Evolutionary conservation across 2,329 filamentous ascomycete genomes (phyloP).

Genomic region (Fusarium sp.): DNA sequence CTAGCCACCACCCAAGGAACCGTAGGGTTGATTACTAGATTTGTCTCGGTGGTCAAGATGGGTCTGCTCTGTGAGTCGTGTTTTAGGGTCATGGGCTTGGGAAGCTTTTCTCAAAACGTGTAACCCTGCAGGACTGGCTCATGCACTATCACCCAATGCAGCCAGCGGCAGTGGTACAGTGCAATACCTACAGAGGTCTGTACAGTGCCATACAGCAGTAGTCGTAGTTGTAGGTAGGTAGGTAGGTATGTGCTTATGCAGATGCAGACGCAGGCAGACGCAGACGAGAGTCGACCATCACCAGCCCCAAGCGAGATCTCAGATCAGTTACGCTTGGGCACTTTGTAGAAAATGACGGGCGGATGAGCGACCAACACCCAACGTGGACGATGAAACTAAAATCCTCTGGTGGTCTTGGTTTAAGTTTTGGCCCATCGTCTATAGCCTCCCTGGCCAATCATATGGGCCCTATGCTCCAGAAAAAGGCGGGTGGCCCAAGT

Average conservation of each 20-base stretch:
- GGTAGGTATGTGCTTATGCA: background rate
- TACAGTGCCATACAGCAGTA: background rate
- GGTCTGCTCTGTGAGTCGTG: slow-evolving; percentile 13
- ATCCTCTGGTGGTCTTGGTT: slow-evolving; percentile 3
- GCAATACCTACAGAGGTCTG: background rate
- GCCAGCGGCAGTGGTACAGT: slow-evolving; percentile 6
- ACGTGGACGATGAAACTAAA: slow-evolving; percentile 29
- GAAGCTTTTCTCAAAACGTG: slow-evolving; percentile 35
- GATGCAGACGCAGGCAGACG: slow-evolving; percentile 2
- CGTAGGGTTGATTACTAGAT: slow-evolving; percentile 15
- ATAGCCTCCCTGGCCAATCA: slow-evolving; percentile 4
- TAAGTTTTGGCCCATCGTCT: slow-evolving; percentile 19
- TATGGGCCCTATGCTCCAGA: background rate
- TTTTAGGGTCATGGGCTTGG: slow-evolving; percentile 22
- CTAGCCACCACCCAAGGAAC: slow-evolving; percentile 5
- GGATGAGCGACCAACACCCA: background rate
- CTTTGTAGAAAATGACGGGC: slow-evolving; percentile 35
- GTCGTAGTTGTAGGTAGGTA: background rate
- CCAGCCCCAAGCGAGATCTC: slow-evolving; percentile 39
- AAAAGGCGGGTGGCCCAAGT: slow-evolving; percentile 29
- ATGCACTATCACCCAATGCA: slow-evolving; percentile 34
- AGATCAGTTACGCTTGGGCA: slow-evolving; percentile 27
- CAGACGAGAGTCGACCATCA: slow-evolving; percentile 36
- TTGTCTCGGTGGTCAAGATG: slow-evolving; percentile 23
- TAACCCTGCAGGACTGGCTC: slow-evolving; percentile 37